A percentile compares a stretch with the other conserved stretches of the same genome.
Evolutionary conservation across 495 filamentous ascomycete genomes (phyloP).

Genomic region (Hyaloscypha finlandica): DNA sequence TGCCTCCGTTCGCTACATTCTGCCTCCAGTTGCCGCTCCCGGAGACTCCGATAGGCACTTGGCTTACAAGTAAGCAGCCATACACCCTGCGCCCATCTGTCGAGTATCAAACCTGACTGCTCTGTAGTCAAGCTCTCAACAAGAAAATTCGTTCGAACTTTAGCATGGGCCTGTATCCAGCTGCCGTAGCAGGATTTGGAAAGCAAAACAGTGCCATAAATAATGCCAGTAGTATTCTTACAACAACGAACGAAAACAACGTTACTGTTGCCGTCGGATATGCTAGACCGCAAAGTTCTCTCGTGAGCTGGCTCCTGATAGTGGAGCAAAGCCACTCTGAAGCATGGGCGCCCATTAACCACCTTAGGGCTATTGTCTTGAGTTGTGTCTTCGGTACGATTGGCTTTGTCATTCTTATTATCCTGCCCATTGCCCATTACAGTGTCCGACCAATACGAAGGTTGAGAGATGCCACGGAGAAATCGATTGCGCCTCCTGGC

Average conservation of each 20-base stretch:
- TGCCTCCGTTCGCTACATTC: slow-evolving; percentile 43
- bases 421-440: slow-evolving; percentile 76
- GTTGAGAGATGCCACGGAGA: slow-evolving; percentile 74
- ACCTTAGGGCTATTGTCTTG: slow-evolving; percentile 74
- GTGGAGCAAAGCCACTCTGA: slow-evolving; percentile 75
- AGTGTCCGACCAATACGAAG: slow-evolving; percentile 78
- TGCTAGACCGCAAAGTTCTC: slow-evolving; percentile 59
- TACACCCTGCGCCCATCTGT: neutral
- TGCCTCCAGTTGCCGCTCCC: slow-evolving; percentile 37
- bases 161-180: slow-evolving; percentile 54
- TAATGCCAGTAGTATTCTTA: slow-evolving; percentile 65
- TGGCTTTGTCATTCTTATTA: slow-evolving; percentile 64
- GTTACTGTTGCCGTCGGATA: slow-evolving; percentile 68
- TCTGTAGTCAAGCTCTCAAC: slow-evolving; percentile 27
- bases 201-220: slow-evolving; percentile 47
- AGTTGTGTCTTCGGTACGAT: slow-evolving; percentile 83
- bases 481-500: slow-evolving; percentile 66
- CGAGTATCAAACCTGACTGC: neutral
- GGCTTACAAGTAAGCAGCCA: slow-evolving; percentile 22
- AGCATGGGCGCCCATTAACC: slow-evolving; percentile 72
- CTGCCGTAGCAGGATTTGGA: slow-evolving; percentile 55
- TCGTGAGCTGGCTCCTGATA: slow-evolving; percentile 80
- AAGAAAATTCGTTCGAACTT: slow-evolving; percentile 53
- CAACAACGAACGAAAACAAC: slow-evolving; percentile 68
- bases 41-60: slow-evolving; percentile 31